Evolutionary conservation across 2,329 filamentous ascomycete genomes (phyloP).

Genomic region (Emydomyces testavorans): DNA sequence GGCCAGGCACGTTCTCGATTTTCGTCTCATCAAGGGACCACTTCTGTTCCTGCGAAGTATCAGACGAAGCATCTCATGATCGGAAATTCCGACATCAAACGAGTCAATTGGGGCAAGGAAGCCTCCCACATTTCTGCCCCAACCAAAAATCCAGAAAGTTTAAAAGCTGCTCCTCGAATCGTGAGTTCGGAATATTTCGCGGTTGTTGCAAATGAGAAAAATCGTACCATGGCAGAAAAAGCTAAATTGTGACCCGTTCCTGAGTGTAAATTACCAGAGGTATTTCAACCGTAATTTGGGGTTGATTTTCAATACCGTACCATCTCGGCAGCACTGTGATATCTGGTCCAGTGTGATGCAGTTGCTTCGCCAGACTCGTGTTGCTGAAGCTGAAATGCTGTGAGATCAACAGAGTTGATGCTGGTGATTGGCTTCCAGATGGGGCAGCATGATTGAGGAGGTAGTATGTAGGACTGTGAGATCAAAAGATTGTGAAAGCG

Average conservation of each 20-base stretch:
- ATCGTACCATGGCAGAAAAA: slow-evolving; percentile 4
- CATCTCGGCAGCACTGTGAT: not conserved
- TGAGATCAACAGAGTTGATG: not conserved
- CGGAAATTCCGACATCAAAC: slow-evolving; percentile 2
- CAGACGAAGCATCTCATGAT: slow-evolving; percentile 1
- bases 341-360: too few species aligned
- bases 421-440: not conserved
- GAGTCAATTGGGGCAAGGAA: not conserved
- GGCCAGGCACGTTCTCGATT: not conserved
- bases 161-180: not conserved
- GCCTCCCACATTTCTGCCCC: not conserved
- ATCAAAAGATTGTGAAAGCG: too few species aligned
- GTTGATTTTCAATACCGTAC: not conserved
- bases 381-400: too few species aligned
- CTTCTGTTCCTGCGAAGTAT: not conserved
- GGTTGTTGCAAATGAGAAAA: not conserved
- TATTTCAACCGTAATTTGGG: not conserved
- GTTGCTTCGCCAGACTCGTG: too few species aligned
- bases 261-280: not conserved
- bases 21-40: not conserved
- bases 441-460: not conserved
- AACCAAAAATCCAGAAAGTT: not conserved
- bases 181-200: not conserved
- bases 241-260: not conserved
- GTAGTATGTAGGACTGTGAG: not conserved